Conservation (phyloP, 176 grass and related monocot species). For the Echinochloa phyllopogon region DNA sequence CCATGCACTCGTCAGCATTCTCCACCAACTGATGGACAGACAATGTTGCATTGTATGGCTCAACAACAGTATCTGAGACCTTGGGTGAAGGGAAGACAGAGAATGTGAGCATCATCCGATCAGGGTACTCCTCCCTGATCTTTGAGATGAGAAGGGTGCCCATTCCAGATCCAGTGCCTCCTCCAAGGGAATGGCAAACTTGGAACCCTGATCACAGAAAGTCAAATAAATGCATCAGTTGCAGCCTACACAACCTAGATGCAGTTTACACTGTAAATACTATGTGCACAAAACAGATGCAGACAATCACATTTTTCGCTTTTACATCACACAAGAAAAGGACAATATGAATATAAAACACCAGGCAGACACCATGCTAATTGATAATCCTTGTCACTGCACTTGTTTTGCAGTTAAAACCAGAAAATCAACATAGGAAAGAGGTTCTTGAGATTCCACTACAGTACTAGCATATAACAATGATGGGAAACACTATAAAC, state of each 20-base stretch:
- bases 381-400: no score
- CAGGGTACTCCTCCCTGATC: slow-evolving; percentile 92
- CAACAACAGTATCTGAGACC: slow-evolving; percentile 89
- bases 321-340: background rate
- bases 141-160: slow-evolving; percentile 90
- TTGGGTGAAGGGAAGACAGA: slow-evolving; percentile 90
- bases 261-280: background rate
- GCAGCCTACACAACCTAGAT: background rate
- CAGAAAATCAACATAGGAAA: background rate
- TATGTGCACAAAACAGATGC: background rate
- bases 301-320: background rate
- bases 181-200: slow-evolving; percentile 88
- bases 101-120: slow-evolving; percentile 93
- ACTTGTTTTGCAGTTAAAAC: background rate
- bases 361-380: no score
- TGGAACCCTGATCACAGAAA: slow-evolving; percentile 67
- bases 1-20: slow-evolving; percentile 94
- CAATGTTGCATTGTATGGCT: slow-evolving; percentile 86
- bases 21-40: slow-evolving; percentile 91
- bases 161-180: slow-evolving; percentile 89
- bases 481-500: background rate
- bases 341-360: background rate
- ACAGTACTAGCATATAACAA: no score
- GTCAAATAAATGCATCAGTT: background rate
- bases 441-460: background rate